Evolutionary conservation across 2,329 filamentous ascomycete genomes (phyloP).

Genomic region (Cucurbitaria berberidis): DNA sequence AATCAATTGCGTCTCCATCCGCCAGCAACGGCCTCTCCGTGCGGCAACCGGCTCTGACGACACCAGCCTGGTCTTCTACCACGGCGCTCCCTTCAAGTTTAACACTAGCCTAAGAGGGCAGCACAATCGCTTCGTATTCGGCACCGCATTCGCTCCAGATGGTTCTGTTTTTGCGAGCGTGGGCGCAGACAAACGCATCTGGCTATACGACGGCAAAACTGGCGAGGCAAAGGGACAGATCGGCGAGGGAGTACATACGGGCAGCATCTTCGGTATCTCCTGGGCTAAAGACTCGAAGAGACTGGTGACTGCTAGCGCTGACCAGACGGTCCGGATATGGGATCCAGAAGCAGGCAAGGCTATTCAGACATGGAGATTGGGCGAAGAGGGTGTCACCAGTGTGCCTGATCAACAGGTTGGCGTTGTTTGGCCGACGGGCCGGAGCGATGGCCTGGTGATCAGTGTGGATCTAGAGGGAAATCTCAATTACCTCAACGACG

Average conservation of each 20-base stretch:
- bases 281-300: constrained; percentile 87
- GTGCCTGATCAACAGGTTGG: constrained; percentile 90
- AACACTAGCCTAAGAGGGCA: constrained; percentile 78
- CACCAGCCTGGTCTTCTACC: constrained; percentile 86
- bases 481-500: constrained; percentile 83
- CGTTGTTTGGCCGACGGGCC: constrained; percentile 83
- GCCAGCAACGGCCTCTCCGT: constrained; percentile 86
- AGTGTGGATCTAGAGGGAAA: constrained; percentile 88
- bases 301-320: constrained; percentile 89
- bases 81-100: constrained; percentile 96
- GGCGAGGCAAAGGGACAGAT: constrained; percentile 81
- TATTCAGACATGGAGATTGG: constrained; percentile 83
- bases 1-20: constrained; percentile 89
- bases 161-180: constrained; percentile 83
- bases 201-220: constrained; percentile 95
- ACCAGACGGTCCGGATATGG: constrained; percentile 95
- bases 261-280: constrained; percentile 89
- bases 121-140: constrained; percentile 89
- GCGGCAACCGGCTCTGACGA: constrained; percentile 93
- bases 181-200: constrained; percentile 89
- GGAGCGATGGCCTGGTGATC: constrained; percentile 86
- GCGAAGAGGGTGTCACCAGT: constrained; percentile 72
- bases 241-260: constrained; percentile 83
- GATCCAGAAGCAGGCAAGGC: constrained; percentile 80
- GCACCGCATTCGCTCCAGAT: constrained; percentile 87